These are phyloP conservation scores for Nannochloris sp. DNA, from an alignment of 139 green algal species.

Conservation along the genomic window DNA sequence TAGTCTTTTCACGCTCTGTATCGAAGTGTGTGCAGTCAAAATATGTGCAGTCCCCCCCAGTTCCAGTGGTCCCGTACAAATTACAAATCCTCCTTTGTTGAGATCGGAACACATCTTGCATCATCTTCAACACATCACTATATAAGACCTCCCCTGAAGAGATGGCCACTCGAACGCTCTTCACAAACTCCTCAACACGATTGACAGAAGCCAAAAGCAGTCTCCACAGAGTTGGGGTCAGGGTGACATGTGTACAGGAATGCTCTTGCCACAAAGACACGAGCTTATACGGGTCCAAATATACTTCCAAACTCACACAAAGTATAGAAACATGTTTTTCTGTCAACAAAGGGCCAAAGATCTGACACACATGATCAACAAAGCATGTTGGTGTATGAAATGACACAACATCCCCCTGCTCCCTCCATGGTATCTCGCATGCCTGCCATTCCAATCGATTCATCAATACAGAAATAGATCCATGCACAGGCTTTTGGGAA, in stretches of 20 bases:
- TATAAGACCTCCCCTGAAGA: conserved; percentile 48
- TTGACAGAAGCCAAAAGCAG: conserved; percentile 12
- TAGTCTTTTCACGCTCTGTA: conserved; percentile 24
- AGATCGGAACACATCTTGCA: conserved; percentile 33
- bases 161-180: conserved; percentile 3
- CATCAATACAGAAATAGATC: too few species aligned
- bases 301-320: conserved; percentile 1
- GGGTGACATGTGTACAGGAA: conserved; percentile 42
- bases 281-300: conserved; percentile 10
- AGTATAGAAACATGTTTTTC: conserved; percentile 12
- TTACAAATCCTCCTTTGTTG: conserved; percentile 31
- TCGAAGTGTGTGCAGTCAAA: conserved; percentile 8
- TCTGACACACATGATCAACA: conserved; percentile 51
- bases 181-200: conserved; percentile 18
- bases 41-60: conserved; percentile 31
- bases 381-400: conserved; percentile 43
- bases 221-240: conserved; percentile 31
- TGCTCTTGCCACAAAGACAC: conserved; percentile 22
- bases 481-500: too few species aligned
- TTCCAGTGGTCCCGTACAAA: conserved; percentile 51
- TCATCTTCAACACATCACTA: conserved; percentile 7
- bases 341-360: conserved; percentile 44
- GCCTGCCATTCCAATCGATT: too few species aligned
- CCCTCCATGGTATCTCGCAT: too few species aligned
- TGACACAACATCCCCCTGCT: conserved; percentile 16